Base-by-base conservation (phyloP, 2,329 filamentous ascomycete genomes). In the Colletotrichum orbiculare region DNA sequence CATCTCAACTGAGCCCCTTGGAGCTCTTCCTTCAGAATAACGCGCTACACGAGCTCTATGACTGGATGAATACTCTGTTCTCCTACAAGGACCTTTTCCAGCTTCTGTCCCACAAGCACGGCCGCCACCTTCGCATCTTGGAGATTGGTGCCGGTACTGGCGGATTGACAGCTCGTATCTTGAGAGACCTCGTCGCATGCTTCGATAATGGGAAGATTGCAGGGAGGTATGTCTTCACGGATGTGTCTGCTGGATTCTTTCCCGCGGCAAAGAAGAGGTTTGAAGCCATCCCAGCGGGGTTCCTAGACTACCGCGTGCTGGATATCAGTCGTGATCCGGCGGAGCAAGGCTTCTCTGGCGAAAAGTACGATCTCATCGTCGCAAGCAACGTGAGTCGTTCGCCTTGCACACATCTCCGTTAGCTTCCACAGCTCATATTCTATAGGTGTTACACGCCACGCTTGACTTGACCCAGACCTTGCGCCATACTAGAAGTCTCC, bases 351-450 rank as follows among this genome's bases (percentile, higher is more conserved):
- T 80, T 76, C 49, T 34, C 66, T 0, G 68, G 69, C 0, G 54
- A 58, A 1, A 67, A 69, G 0, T 82, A 76, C 62, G 80, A 82
- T 43, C 9, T 82, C 6, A 60, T 82, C n/a, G 67, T 82, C 33
- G 78, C 77, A 1, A 73, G 74, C 6, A 71, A 75, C 11, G 60
- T 64, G 43, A 15, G 60, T 37, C 11, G 8, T 7, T n/a, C 11
- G 8, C 8, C 7, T 13, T 3, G 11, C 8, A 7, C 4, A 8
- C 3, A 42, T 17, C 17, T 17, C 17, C 2, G 2, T 17, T 3
- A 17, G 17, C 17, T 17, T 17, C 17, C 7, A 48, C 6, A 4
- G 1, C 46, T 57, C 8, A 62, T n/a, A 8, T 7, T 37, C 8
- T 0, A 4, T 35, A 62, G 60, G 60, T 62, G 13, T 43, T 60